Evolutionary conservation across 441 rosid species (phyloP), one percentile per base, ranked within the genome.

Genomic region (Jatropha podagrica): DNA sequence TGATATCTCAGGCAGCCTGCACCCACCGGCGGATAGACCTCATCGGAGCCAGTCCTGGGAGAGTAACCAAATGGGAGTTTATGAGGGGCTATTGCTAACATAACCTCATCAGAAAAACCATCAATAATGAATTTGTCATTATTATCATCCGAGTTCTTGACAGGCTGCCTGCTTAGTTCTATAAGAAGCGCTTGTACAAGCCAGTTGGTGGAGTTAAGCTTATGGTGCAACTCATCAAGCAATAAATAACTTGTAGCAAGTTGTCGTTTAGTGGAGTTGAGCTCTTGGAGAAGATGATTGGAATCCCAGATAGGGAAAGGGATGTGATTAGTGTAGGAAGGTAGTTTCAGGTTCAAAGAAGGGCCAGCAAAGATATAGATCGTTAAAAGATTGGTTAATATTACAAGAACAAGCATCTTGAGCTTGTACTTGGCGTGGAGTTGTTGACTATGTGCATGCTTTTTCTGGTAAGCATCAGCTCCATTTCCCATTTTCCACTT

Each of bases 311-410:
- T 46, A 58, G 77, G 69, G 56, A 64, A 49, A 42, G 80, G 32
- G 17, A 44, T 20, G 38, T 48, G 78, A 66, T 38, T 52, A 5
- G 20, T 38, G 41, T 15, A 58, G 1, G 20, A 15, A 20, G 55
- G 46, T 11, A n/a, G 48, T 5, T 66, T 76, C 49, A 73, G 62
- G 62, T 65, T 72, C 49, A 75, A 76, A 61, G 72, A 48, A 62
- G 87, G 82, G 66, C 69, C 70, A 0, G 82, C 56, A 72, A 85
- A 66, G 68, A 85, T 38, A 76, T 76, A 84, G 76, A 83, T 46
- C 0, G 90, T 84, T 73, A 87, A 77, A 72, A 87, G 82, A 82
- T 84, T 87, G 52, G 89, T 83, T 7, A 84, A 63, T 41, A 87
- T 65, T 37, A 84, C 69, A 41, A 85, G 72, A 54, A 82, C 0